Conservation (phyloP, 805 yeast genomes). For the Suhomyces vadensis region DNA sequence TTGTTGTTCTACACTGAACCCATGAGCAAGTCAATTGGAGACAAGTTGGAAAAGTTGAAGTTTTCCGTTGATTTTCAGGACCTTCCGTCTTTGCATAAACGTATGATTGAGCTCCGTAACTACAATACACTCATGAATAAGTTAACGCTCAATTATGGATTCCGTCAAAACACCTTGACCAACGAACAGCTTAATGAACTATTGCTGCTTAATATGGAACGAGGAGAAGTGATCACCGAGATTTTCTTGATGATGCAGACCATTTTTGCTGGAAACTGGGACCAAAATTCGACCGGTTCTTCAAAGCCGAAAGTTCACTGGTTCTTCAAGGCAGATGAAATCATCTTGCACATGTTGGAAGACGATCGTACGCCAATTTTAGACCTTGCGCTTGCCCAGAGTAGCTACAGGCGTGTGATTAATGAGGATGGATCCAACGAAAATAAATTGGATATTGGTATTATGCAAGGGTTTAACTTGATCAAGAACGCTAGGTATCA, state of each 20-base stretch:
- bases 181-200: slow-evolving; percentile 50
- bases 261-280: slow-evolving; percentile 35
- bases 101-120: slow-evolving; percentile 51
- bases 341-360: slow-evolving; percentile 41
- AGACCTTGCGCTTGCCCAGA: slow-evolving; percentile 38
- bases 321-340: slow-evolving; percentile 41
- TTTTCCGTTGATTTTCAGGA: slow-evolving; percentile 73
- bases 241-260: slow-evolving; percentile 38
- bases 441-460: slow-evolving; percentile 35
- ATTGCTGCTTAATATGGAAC: slow-evolving; percentile 33
- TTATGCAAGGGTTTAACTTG: slow-evolving; percentile 40
- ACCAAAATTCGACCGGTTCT: slow-evolving; percentile 13
- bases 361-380: slow-evolving; percentile 42
- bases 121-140: slow-evolving; percentile 43
- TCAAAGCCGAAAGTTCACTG: slow-evolving; percentile 29
- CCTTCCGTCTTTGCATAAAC: slow-evolving; percentile 45
- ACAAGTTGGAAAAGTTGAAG: slow-evolving; percentile 62
- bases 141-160: slow-evolving; percentile 49
- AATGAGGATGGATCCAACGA: slow-evolving; percentile 44
- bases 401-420: slow-evolving; percentile 32
- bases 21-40: slow-evolving; percentile 53
- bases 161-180: slow-evolving; percentile 49
- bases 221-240: slow-evolving; percentile 36
- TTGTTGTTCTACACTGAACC: slow-evolving; percentile 77
- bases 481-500: slow-evolving; percentile 33